phyloP scores from a whole-genome alignment of 345 rosid genomes.

The Ceriops tagal region DNA sequence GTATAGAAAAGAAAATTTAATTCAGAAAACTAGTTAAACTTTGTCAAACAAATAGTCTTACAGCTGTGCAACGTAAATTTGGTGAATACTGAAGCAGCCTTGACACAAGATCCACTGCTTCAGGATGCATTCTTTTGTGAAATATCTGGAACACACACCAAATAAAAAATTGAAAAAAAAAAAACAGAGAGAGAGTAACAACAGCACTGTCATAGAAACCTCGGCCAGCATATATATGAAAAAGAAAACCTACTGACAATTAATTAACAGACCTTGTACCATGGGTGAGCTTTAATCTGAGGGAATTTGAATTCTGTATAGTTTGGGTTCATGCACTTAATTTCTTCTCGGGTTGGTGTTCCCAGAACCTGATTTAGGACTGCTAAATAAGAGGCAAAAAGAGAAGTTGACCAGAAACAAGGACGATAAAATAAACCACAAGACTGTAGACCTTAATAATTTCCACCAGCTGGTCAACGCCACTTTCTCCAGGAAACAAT shows the following conservation, averaged over 20 bases:
- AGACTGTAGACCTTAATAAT: conserved; percentile 69
- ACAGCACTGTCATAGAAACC: no score
- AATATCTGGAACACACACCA: conserved; percentile 48
- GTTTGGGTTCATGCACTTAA: conserved; percentile 96
- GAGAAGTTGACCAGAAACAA: background rate
- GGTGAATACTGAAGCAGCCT: conserved; percentile 92
- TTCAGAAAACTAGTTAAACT: background rate
- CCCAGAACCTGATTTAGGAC: conserved; percentile 62
- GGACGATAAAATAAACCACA: background rate
- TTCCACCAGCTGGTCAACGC: conserved; percentile 95
- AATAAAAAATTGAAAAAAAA: background rate
- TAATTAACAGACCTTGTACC: conserved; percentile 74
- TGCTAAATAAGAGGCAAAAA: background rate
- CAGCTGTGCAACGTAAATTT: conserved; percentile 67
- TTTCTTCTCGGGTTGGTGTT: conserved; percentile 96
- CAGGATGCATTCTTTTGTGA: conserved; percentile 61
- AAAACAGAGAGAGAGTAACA: background rate
- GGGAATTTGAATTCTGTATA: conserved; percentile 96
- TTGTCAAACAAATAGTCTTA: conserved; percentile 31
- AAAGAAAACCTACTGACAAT: background rate
- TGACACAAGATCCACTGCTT: conserved; percentile 83
- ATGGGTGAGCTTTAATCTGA: conserved; percentile 98
- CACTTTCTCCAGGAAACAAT: conserved; percentile 93
- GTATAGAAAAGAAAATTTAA: background rate
- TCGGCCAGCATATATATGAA: no score